Evolutionary conservation across 106 monocot genomes (phyloP), one percentile per base, ranked within the genome.

Genomic region (Hemerocallis citrina): DNA sequence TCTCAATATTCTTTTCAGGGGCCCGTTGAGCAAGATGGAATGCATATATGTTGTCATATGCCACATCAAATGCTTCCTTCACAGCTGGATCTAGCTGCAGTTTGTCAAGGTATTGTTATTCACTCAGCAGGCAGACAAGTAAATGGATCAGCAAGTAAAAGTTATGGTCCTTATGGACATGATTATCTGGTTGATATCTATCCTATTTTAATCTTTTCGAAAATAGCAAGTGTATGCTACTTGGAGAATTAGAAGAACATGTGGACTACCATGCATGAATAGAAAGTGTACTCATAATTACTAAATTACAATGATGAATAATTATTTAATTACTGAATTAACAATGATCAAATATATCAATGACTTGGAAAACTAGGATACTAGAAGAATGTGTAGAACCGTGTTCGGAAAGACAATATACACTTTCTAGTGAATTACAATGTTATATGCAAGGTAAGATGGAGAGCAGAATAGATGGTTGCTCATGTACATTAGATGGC

Each of bases 41-140:
- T 72, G 81, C 87, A 88, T 88, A 82, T 69, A 98, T 98, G 60
- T 98, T 98, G 49, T 82, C 71, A 80, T 85, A 98, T 35, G 96
- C 96, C 15, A 98, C 79, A 77, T 98, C 87, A 88, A 98, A 98
- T 77, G 90, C 75, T 73, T 91, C 79, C 62, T 65, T 81, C 10
- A 84, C 84, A 54, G 47, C 77, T 72, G 90, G 84, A 84, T 96
- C 87, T 65, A 90, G 84, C 90, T 96, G 82, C 72, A 51, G 1
- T 50, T 46, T 28, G 39, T 57, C 36, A 34, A 57, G 9, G 36
- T 0, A 57, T 27, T 17, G 41, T 46, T 30, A 21, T 57, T 35
- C 35, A 34, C 32, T 54, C 14, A 22, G 64, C 64, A 49, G 29
- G 55, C 22, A 49, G 29, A 23, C 0, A 16, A 64, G 13, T 11